Percentiles rank a stretch among this genome's conserved stretches.
phyloP scores from a whole-genome alignment of 2,329 filamentous ascomycete species.

The Colletotrichum magnum region DNA sequence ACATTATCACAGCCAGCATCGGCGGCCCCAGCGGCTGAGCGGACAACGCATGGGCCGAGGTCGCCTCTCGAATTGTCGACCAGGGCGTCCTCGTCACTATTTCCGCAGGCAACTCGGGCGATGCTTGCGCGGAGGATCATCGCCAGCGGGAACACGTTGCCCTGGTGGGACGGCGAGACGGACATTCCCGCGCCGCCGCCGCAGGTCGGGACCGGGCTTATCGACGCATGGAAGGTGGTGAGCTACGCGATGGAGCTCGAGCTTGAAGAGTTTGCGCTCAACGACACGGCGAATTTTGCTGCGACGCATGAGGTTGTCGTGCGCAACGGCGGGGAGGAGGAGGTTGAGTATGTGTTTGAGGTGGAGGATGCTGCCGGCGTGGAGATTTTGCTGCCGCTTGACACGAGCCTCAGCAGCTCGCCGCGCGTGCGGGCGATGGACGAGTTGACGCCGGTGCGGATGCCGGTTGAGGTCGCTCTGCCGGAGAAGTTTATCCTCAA shows the following conservation, averaged over 20 bases:
- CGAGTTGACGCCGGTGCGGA: constrained; percentile 37
- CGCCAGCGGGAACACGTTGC: constrained; percentile 47
- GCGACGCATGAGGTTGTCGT: constrained; percentile 46
- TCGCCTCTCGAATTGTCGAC: constrained; percentile 59
- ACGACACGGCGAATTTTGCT: constrained; percentile 58
- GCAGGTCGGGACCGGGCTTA: constrained; percentile 57
- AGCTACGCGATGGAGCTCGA: constrained; percentile 53
- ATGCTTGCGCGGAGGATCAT: constrained; percentile 49
- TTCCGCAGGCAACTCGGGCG: constrained; percentile 66
- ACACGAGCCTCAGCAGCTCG: background rate
- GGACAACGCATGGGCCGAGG: constrained; percentile 57
- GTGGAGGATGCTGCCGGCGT: constrained; percentile 50
- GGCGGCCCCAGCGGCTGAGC: constrained; percentile 55
- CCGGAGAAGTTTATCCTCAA: constrained; percentile 42
- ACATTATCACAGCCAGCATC: constrained; percentile 60
- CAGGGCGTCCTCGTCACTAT: constrained; percentile 64
- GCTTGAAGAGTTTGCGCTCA: constrained; percentile 57
- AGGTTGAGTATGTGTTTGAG: constrained; percentile 50
- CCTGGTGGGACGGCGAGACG: constrained; percentile 47
- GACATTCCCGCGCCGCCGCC: constrained; percentile 49
- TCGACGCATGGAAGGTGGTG: constrained; percentile 57
- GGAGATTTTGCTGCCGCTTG: constrained; percentile 5
- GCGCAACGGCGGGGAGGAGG: constrained; percentile 52
- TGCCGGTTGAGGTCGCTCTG: constrained; percentile 35
- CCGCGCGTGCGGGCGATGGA: constrained; percentile 28